A percentile compares a stretch with the other conserved stretches of the same genome.
Evolutionary conservation across 2,329 filamentous ascomycete species (phyloP).

Genomic region (Hypoxylon sp.): DNA sequence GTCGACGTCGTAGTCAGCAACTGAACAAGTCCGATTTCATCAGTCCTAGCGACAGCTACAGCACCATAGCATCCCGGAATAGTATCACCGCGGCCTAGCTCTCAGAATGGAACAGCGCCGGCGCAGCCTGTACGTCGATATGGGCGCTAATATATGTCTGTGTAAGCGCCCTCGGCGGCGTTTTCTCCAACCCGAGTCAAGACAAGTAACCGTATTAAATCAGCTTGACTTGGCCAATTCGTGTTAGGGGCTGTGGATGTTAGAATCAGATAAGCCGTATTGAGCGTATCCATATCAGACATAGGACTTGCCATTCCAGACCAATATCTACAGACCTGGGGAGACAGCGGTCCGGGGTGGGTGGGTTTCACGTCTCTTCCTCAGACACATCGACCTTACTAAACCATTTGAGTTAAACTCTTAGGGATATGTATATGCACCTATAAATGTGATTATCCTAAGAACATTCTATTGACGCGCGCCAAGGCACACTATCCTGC

Average conservation of each 20-base stretch:
- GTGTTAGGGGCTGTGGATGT: too few relatives aligned
- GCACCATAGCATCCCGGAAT: slow-evolving; percentile 3
- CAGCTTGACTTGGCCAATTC: too few relatives aligned
- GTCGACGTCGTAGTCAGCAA: slow-evolving; percentile 4
- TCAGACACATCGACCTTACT: background rate
- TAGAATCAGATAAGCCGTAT: too few relatives aligned
- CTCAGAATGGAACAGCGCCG: background rate
- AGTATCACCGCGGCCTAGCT: background rate
- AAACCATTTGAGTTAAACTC: background rate
- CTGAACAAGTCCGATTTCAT: slow-evolving; percentile 37
- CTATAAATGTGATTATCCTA: background rate
- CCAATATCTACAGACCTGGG: too few relatives aligned
- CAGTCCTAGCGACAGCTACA: slow-evolving; percentile 23
- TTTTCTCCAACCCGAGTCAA: too few relatives aligned
- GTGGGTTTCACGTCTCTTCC: too few relatives aligned
- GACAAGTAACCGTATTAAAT: too few relatives aligned
- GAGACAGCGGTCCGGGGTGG: too few relatives aligned
- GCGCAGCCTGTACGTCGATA: background rate
- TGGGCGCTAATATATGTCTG: background rate
- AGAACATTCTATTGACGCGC: background rate
- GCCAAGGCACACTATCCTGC: background rate
- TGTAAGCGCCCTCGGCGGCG: background rate
- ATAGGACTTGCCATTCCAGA: too few relatives aligned
- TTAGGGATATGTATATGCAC: background rate
- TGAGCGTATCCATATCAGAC: too few relatives aligned